These are phyloP conservation scores for Phytomonas sp. DNA, from an alignment of 208 protist species.

Conservation along the genomic window DNA sequence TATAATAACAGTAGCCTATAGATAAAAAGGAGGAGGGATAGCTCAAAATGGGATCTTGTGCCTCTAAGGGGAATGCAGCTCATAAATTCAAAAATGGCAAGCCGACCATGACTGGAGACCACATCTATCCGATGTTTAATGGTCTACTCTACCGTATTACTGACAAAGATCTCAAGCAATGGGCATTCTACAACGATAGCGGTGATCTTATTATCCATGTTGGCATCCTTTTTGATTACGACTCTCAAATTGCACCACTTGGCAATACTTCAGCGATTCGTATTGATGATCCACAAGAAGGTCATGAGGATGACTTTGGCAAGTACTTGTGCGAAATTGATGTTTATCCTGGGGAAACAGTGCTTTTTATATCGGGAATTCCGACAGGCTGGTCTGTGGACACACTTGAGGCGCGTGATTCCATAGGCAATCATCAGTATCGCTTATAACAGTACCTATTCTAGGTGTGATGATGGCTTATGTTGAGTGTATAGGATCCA, in stretches of 20 bases:
- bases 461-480: background rate
- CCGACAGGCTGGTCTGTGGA: slow-evolving; percentile 73
- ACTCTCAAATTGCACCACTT: slow-evolving; percentile 66
- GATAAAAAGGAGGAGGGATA: slow-evolving; percentile 3
- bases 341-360: slow-evolving; percentile 47
- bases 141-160: slow-evolving; percentile 57
- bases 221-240: slow-evolving; percentile 78
- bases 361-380: slow-evolving; percentile 64
- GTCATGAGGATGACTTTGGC: slow-evolving; percentile 64
- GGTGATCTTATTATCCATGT: slow-evolving; percentile 61
- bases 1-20: background rate
- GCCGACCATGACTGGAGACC: slow-evolving; percentile 38
- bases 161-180: slow-evolving; percentile 35
- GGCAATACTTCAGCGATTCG: slow-evolving; percentile 60
- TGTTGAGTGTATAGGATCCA: background rate
- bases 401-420: slow-evolving; percentile 64
- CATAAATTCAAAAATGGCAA: slow-evolving; percentile 46
- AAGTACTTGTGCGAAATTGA: slow-evolving; percentile 78
- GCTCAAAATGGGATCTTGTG: slow-evolving; percentile 13
- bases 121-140: slow-evolving; percentile 67
- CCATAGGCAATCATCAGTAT: slow-evolving; percentile 42
- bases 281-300: slow-evolving; percentile 66
- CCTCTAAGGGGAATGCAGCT: slow-evolving; percentile 9
- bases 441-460: slow-evolving; percentile 30
- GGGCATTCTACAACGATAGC: slow-evolving; percentile 83